A percentile compares a stretch with the other conserved stretches of the same genome.
Evolutionary conservation across 2,329 filamentous ascomycete genomes (phyloP).

Genomic region (Aspergillus sp.): DNA sequence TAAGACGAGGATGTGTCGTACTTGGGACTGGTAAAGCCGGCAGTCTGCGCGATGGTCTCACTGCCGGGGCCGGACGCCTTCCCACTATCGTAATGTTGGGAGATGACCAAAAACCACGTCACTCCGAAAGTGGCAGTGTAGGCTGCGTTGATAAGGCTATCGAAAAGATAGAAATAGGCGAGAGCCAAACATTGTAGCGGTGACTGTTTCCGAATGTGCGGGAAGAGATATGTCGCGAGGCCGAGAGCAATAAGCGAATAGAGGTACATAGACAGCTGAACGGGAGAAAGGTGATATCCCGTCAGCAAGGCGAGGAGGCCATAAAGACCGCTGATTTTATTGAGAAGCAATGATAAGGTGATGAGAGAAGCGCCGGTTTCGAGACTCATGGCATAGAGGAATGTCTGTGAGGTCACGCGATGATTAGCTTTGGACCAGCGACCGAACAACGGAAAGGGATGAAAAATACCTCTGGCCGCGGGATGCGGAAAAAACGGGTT

Average conservation of each 20-base stretch:
- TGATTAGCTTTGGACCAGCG: conserved; percentile 8
- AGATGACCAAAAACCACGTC: conserved; percentile 79
- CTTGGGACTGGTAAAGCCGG: conserved; percentile 61
- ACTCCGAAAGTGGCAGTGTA: conserved; percentile 80
- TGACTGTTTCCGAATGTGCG: conserved; percentile 72
- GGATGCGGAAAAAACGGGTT: conserved; percentile 44
- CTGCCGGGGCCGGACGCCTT: conserved; percentile 46
- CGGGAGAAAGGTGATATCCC: conserved; percentile 73
- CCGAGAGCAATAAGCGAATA: conserved; percentile 73
- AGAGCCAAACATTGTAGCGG: conserved; percentile 76
- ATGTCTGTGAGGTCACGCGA: conserved; percentile 53
- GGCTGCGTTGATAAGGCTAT: conserved; percentile 73
- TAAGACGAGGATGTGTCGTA: conserved; percentile 51
- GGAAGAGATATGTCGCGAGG: conserved; percentile 65
- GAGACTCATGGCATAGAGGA: conserved; percentile 80
- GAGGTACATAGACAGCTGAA: conserved; percentile 87
- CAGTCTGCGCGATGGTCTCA: conserved; percentile 56
- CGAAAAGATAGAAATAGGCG: conserved; percentile 79
- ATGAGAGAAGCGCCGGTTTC: conserved; percentile 84
- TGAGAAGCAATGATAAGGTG: conserved; percentile 75
- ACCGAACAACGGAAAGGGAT: conserved; percentile 3
- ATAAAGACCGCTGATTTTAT: conserved; percentile 88
- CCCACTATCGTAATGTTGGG: conserved; percentile 48
- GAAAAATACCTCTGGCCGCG: conserved; percentile 43
- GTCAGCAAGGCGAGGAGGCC: conserved; percentile 85